Conservation (phyloP, 1,139 yeast genomes). For the Nakaseomyces bracarensis region DNA sequence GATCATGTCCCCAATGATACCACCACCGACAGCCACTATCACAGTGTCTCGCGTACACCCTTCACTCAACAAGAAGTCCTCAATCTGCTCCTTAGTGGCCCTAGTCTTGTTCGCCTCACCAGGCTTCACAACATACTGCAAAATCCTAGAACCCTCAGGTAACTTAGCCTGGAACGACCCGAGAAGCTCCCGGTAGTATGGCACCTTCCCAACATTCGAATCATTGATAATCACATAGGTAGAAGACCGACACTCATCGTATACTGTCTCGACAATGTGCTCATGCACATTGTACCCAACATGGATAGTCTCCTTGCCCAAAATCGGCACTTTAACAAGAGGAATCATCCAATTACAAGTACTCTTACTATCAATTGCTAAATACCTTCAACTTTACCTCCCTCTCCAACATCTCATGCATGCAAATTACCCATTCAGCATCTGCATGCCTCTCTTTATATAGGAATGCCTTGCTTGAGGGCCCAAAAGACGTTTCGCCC, state of each 20-base stretch:
- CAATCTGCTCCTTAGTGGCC: conserved; percentile 84
- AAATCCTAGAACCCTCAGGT: conserved; percentile 49
- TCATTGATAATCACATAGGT: conserved; percentile 91
- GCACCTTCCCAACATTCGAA: conserved; percentile 62
- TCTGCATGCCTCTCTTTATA: no score
- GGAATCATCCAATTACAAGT: neutral
- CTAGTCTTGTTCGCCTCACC: conserved; percentile 91
- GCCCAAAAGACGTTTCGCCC: no score
- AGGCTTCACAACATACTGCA: conserved; percentile 73
- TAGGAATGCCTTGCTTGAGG: no score
- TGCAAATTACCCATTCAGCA: no score
- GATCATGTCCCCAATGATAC: conserved; percentile 98
- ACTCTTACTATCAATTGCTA: neutral
- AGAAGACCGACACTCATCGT: conserved; percentile 61
- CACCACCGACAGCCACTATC: conserved; percentile 94
- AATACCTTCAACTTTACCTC: neutral
- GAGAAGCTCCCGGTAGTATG: conserved; percentile 43
- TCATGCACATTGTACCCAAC: conserved; percentile 78
- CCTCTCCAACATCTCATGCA: no score
- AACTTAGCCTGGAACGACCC: conserved; percentile 34
- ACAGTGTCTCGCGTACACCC: conserved; percentile 97
- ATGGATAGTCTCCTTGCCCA: conserved; percentile 80
- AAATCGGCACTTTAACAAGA: conserved; percentile 48
- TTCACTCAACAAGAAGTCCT: conserved; percentile 73
- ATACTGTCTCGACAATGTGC: conserved; percentile 66